These are phyloP conservation scores for Alloascoidea africana DNA, from an alignment of 805 yeast species.

Conservation along the genomic window DNA sequence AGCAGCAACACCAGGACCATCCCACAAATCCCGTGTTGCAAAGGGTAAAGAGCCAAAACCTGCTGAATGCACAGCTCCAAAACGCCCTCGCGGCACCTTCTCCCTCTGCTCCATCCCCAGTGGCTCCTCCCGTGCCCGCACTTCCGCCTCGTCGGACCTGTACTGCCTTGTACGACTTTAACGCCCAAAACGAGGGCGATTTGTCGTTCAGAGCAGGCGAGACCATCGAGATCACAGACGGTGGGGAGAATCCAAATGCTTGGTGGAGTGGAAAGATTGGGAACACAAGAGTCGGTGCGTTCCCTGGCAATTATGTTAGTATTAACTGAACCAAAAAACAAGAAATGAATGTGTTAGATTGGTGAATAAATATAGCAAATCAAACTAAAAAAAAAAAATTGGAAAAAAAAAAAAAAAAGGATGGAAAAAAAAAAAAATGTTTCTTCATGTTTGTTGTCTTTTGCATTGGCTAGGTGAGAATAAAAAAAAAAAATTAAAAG, in stretches of 20 bases:
- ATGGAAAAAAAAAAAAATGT: too few relatives aligned
- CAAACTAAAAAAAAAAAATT: too few relatives aligned
- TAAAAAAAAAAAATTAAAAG: too few relatives aligned
- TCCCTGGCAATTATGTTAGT: not conserved
- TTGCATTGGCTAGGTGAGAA: too few relatives aligned
- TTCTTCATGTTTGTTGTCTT: too few relatives aligned
- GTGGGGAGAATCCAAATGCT: not conserved
- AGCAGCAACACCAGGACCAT: not conserved
- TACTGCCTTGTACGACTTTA: not conserved
- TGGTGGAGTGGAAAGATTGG: not conserved
- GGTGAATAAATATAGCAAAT: too few relatives aligned
- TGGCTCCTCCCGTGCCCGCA: not conserved
- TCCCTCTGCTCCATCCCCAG: too few relatives aligned
- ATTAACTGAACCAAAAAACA: too few relatives aligned
- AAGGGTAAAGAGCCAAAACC: not conserved
- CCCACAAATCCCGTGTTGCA: not conserved
- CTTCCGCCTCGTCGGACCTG: not conserved
- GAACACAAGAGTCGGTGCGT: not conserved
- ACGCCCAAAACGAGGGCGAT: constrained; percentile 21
- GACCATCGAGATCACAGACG: constrained; percentile 19
- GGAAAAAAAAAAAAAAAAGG: too few relatives aligned
- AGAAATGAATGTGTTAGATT: too few relatives aligned
- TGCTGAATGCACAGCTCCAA: not conserved
- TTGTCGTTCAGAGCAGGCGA: constrained; percentile 79
- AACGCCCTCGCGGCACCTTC: not conserved